Percentiles rank a stretch among this genome's conserved stretches.
phyloP scores from a whole-genome alignment of 345 rosid species.

The Populus deltoides region DNA sequence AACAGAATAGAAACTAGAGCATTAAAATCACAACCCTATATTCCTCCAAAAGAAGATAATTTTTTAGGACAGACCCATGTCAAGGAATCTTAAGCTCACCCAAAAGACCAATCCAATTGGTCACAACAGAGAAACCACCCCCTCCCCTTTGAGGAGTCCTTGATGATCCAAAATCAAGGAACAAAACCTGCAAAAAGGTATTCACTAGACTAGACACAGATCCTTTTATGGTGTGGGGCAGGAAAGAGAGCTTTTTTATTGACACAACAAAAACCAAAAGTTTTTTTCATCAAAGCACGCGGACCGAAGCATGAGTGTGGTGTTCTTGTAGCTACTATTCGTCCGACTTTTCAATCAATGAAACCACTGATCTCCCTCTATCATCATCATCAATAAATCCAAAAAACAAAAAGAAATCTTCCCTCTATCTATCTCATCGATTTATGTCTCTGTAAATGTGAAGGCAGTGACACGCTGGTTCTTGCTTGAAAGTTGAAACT shows the following conservation, averaged over 20 bases:
- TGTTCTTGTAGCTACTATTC: slow-evolving; percentile 13
- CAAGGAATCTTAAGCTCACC: slow-evolving; percentile 33
- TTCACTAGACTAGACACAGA: slow-evolving; percentile 13
- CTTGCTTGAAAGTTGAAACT: slow-evolving; percentile 47
- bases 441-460: slow-evolving; percentile 17
- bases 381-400: slow-evolving; percentile 1
- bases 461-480: background rate
- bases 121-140: slow-evolving; percentile 15
- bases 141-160: background rate
- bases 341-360: slow-evolving; percentile 55
- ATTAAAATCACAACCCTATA: background rate
- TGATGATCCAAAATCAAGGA: slow-evolving; percentile 50
- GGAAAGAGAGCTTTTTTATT: slow-evolving; percentile 11
- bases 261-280: slow-evolving; percentile 22
- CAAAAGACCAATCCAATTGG: slow-evolving; percentile 28
- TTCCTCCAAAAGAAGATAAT: background rate
- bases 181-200: slow-evolving; percentile 53
- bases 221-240: slow-evolving; percentile 46
- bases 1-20: background rate
- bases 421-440: background rate
- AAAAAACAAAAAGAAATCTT: background rate
- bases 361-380: slow-evolving; percentile 9
- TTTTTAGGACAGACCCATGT: slow-evolving; percentile 20
- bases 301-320: slow-evolving; percentile 37
- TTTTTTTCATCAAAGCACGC: slow-evolving; percentile 57